Base-by-base conservation (phyloP, 495 filamentous ascomycete species). In the Xylaria curta region DNA sequence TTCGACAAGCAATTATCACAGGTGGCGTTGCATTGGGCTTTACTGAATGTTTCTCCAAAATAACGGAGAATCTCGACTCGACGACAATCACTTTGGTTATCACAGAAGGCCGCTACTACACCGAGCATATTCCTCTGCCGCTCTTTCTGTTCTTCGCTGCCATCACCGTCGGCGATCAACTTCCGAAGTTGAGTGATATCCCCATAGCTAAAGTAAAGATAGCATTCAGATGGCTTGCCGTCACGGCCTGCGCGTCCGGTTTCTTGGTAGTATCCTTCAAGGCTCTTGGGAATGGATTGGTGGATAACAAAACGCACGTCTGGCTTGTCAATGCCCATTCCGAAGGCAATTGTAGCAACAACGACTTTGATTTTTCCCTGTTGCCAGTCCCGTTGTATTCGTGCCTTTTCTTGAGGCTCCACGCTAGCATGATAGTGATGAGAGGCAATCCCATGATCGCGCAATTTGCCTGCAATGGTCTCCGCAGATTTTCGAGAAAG, bases 181-280 rank as follows among this genome's bases (percentile, higher is more conserved):
- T 80, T 81, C 84, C 87, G 76, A 82, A 92, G 71, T 87, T 80
- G 70, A 75, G 83, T 70, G 76, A 89, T 46, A 71, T 99, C 96
- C 24, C 81, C 84, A 80, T 94, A 97, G 53, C 85, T 84, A 73
- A 94, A 99, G 78, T 91, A 98, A 42, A 99, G 85, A 74, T 94
- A 97, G 81, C 96, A 99, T 46, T 92, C 90, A 15, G 95, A 97
- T 12, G 86, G 85, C 73, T 93, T 89, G 12, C 94, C 95, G 81
- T 99, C 96, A 74, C 96, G 89, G 10, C 96, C 96, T 26, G 96
- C 96, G 58, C 96, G 92, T 0, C 96, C 96, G 13, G 95, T 99
- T 76, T 99, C 97, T 77, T 99, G 96, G 75, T 97, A 98, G 77
- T 99, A 99, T 0, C 95, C 97, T 80, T 99, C 96, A n/a, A 99